Percentiles rank a stretch among this genome's conserved stretches.
phyloP scores from a whole-genome alignment of 768 basidiomycete genomes.

The Boletus tylopilopsis region DNA sequence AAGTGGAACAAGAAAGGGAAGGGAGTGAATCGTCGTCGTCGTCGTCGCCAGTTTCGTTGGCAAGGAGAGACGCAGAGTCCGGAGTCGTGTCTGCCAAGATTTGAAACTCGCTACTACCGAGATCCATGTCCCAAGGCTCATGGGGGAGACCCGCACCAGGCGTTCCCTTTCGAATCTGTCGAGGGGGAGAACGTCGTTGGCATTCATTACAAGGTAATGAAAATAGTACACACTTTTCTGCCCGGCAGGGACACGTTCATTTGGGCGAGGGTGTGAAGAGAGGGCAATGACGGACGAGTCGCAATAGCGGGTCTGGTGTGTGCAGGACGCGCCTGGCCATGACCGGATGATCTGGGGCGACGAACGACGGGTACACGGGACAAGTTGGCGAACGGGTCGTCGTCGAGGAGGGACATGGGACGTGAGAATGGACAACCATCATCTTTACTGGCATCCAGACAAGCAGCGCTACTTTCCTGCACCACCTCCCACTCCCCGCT shows the following conservation, averaged over 20 bases:
- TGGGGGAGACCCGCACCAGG: conserved; percentile 41
- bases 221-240: conserved; percentile 32
- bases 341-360: conserved; percentile 34
- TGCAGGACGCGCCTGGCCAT: conserved; percentile 37
- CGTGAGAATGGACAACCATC: too few relatives aligned
- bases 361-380: conserved; percentile 10
- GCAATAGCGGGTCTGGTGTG: conserved; percentile 40
- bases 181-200: not conserved
- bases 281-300: conserved; percentile 41
- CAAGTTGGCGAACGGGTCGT: conserved; percentile 72
- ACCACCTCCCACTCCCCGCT: too few relatives aligned
- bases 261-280: conserved; percentile 36
- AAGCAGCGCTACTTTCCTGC: conserved; percentile 56
- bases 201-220: not conserved
- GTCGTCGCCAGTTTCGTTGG: conserved; percentile 22
- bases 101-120: conserved; percentile 14
- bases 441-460: conserved; percentile 51
- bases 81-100: too few relatives aligned
- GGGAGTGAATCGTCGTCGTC: conserved; percentile 33
- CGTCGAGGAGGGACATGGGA: conserved; percentile 45
- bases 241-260: conserved; percentile 32
- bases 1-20: conserved; percentile 30
- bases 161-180: conserved; percentile 38
- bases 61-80: too few relatives aligned
- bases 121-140: conserved; percentile 38